Base-by-base conservation (phyloP, 2,329 filamentous ascomycete genomes). In the Penicillium polonicum region DNA sequence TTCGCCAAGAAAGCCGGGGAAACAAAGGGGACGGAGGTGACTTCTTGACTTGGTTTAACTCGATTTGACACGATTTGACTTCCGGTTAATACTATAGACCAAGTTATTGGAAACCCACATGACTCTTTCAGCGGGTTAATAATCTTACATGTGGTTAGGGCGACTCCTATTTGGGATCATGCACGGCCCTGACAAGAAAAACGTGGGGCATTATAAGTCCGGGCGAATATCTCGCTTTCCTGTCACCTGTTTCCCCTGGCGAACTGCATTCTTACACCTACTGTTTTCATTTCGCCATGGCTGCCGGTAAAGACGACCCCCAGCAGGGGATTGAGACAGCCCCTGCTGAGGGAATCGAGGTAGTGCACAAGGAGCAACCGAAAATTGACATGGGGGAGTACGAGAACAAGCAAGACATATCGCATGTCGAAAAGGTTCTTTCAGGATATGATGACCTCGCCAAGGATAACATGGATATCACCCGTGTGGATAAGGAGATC, bases 401-500 rank as follows among this genome's bases (percentile, higher is more conserved):
- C 9, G 61, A 65, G 54, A 56, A 51, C 46, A 70, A 65, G n/a
- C 55, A 66, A 43, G 74, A 75, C 39, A 70, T 77, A 57, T 69
- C 72, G 7, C 76, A 82, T 55, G 75, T 85, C 55, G 82, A 84
- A 71, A 74, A 76, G 27, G 78, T 81, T 5, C 59, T 80, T 50
- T 82, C 80, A 1, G 71, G 68, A 19, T 73, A 71, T 19, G 77
- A 79, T 55, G 73, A 76, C 45, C 70, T 77, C 27, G 77, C 80
- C 55, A 81, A 80, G 53, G 82, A 83, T 53, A 77, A 81, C 52
- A 78, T 82, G 59, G 79, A 88, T 80, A 80, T 83, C 61, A 73
- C 79, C 25, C 81, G 82, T 66, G 81, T 91, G 55, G 89, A 92
- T 74, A 80, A 82, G 55, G 89, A 92, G 74, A 78, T 92, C 38